Percentiles rank a stretch among this genome's conserved stretches.
Evolutionary conservation across 2,329 filamentous ascomycete species (phyloP).

Genomic region (Calonectria pteridis): DNA sequence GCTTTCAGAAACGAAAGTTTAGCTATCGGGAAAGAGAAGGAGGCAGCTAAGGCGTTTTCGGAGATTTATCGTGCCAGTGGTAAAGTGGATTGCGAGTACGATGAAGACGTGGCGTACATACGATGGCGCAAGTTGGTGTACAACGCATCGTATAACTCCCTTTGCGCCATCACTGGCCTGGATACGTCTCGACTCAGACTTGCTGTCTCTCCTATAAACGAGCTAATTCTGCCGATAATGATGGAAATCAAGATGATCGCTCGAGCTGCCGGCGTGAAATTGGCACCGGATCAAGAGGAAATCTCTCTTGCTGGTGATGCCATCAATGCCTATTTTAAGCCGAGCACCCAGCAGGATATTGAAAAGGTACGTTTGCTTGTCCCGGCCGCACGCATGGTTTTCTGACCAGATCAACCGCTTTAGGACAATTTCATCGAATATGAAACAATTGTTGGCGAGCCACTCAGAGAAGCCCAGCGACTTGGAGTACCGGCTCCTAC

Average conservation of each 20-base stretch:
- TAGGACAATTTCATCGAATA: constrained; percentile 1
- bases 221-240: constrained; percentile 3
- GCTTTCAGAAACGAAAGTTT: background rate
- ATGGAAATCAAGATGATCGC: background rate
- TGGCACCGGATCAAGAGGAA: background rate
- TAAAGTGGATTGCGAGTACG: constrained; percentile 58
- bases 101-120: constrained; percentile 55
- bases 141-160: constrained; percentile 61
- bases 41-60: background rate
- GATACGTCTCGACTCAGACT: background rate
- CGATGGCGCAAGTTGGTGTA: constrained; percentile 65
- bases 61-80: constrained; percentile 2
- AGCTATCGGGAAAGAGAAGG: background rate
- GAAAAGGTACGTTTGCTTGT: background rate
- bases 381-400: rapidly evolving
- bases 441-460: background rate
- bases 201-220: background rate
- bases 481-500: background rate
- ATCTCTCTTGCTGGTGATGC: background rate
- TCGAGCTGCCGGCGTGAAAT: background rate
- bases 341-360: constrained; percentile 3
- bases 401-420: background rate
- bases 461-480: background rate
- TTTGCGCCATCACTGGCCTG: background rate
- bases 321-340: background rate